These are phyloP conservation scores for Microthlaspi erraticum DNA, from an alignment of 345 rosid species.

Conservation along the genomic window DNA sequence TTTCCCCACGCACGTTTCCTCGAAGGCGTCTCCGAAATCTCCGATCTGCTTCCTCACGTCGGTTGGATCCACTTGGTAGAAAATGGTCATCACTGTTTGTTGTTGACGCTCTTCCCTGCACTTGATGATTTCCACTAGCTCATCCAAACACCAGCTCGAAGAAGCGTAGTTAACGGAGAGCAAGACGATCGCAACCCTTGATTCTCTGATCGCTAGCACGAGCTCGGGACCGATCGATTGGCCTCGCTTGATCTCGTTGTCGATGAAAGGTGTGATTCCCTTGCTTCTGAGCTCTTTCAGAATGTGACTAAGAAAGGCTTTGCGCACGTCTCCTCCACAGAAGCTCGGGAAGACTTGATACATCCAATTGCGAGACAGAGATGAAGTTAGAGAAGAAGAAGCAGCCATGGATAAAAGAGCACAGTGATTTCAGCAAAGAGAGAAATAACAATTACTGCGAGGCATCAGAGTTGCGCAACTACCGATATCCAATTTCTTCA, in stretches of 20 bases:
- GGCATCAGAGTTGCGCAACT: no score
- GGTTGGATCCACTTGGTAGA: slow-evolving; percentile 17
- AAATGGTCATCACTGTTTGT: slow-evolving; percentile 15
- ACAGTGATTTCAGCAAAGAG: not conserved
- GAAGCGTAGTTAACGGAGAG: slow-evolving; percentile 20
- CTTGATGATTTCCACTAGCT: slow-evolving; percentile 13
- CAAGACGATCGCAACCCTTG: slow-evolving; percentile 5
- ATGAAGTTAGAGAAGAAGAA: not conserved
- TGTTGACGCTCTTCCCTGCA: not conserved
- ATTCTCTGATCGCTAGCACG: not conserved
- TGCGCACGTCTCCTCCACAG: slow-evolving; percentile 17
- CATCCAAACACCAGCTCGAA: slow-evolving; percentile 24
- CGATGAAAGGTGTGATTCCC: slow-evolving; percentile 18
- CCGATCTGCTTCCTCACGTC: slow-evolving; percentile 23
- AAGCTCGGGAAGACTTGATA: slow-evolving; percentile 22
- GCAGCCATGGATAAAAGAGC: not conserved
- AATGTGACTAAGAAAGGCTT: slow-evolving; percentile 11
- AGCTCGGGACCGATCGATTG: slow-evolving; percentile 11
- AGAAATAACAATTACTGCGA: no score
- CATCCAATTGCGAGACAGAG: not conserved
- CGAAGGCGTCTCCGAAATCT: not conserved
- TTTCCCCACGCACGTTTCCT: not conserved
- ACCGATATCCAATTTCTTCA: no score
- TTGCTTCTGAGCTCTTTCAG: slow-evolving; percentile 14
- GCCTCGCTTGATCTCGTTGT: slow-evolving; percentile 14